Evolutionary conservation across 2,329 filamentous ascomycete species (phyloP), one percentile per base, ranked within the genome.

Genomic region (Zymoseptoria pseudotritici): DNA sequence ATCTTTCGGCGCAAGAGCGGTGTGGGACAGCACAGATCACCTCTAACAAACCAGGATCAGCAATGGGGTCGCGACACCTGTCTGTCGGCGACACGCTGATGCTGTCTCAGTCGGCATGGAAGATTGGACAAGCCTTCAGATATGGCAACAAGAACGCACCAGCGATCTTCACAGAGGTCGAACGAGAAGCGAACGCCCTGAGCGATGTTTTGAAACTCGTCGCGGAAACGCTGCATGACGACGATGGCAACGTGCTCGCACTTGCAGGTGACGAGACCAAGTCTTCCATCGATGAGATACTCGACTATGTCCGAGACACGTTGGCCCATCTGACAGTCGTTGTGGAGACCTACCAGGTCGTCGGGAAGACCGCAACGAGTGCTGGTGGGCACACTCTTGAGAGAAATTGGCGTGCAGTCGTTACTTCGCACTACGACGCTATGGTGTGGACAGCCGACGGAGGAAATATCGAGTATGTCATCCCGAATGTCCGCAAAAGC

Each of bases 391-490:
- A 75, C 57, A 70, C 74, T 1, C 72, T 77, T 21, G 76, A 79
- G 58, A 70, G 76, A 53, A 73, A 70, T 50, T 80, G 78, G 78
- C 77, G 73, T 55, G 71, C 76, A 49, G 65, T 75, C 2, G 75
- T 79, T 0, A 53, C 79, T 7, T 65, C 72, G 4, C 73, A 76
- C 60, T 78, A 77, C 65, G 73, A 73, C 58, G 74, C 72, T 4
- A 73, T 79, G 67, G 72, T 73, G 60, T 80, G 78, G 78, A 79
- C 77, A 2, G 72, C 74, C 1, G 75, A 78, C 26, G 76, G 76
- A 11, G 77, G 77, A 0, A 69, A 70, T 55, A 73, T 80, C 21
- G 66, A 71, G 36, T 46, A 46, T 46, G 36, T 46, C 13, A 13
- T 7, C 36, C 17, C 13, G 5, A 46, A 7, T 7, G 36, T 46